These are phyloP conservation scores for Spongospora subterranea DNA, from an alignment of 208 protist genomes.

Conservation along the genomic window DNA sequence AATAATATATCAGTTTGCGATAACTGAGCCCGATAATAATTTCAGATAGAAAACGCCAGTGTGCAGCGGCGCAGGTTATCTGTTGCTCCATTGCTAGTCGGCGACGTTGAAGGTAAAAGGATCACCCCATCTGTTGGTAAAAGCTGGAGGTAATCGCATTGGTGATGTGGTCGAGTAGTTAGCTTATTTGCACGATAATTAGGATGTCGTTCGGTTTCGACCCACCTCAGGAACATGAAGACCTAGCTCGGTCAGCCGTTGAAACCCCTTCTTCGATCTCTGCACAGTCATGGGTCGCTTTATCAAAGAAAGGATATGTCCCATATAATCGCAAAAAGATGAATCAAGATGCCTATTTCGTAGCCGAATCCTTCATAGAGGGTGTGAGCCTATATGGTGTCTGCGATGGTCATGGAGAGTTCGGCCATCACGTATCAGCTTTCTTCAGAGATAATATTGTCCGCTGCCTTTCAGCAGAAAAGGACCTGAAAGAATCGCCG, in stretches of 20 bases:
- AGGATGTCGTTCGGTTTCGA: slow-evolving; percentile 15
- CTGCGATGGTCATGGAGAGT: slow-evolving; percentile 66
- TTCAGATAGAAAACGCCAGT: background rate
- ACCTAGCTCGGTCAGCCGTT: background rate
- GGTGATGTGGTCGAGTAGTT: background rate
- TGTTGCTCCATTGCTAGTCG: slow-evolving; percentile 21
- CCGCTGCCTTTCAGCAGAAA: slow-evolving; percentile 14
- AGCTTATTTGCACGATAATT: background rate
- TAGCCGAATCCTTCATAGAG: slow-evolving; percentile 49
- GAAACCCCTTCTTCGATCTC: background rate
- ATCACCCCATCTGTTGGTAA: background rate
- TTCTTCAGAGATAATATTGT: slow-evolving; percentile 62
- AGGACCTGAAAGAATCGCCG: background rate
- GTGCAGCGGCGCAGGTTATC: slow-evolving; percentile 29
- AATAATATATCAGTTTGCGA: too few relatives aligned
- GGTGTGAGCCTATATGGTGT: slow-evolving; percentile 61
- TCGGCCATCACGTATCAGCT: slow-evolving; percentile 63
- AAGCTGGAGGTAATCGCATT: background rate
- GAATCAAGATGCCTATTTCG: slow-evolving; percentile 65
- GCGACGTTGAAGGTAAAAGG: slow-evolving; percentile 50
- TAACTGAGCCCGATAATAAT: too few relatives aligned
- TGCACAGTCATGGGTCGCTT: slow-evolving; percentile 28
- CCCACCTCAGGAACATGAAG: background rate
- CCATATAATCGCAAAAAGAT: slow-evolving; percentile 66
- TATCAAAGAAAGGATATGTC: slow-evolving; percentile 55